Conservation (phyloP, 805 yeast genomes). For the Wickerhamiella hasegawae region DNA sequence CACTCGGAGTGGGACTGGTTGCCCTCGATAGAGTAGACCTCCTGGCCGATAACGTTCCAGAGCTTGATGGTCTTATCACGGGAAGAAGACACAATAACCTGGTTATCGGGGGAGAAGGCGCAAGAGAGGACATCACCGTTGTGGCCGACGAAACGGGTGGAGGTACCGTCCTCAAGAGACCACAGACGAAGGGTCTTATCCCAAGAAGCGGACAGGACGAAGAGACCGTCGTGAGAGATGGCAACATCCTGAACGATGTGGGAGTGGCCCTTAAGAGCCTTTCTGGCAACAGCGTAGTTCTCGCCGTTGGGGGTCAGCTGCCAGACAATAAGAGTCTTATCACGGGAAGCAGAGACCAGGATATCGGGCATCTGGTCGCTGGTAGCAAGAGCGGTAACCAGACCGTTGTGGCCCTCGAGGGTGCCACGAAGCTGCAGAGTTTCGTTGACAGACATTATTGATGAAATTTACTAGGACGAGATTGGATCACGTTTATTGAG, state of each 20-base stretch:
- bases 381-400: conserved; percentile 99
- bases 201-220: conserved; percentile 98
- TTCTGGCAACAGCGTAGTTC: conserved; percentile 96
- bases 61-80: conserved; percentile 98
- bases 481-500: conserved; percentile 1
- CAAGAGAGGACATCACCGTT: conserved; percentile 93
- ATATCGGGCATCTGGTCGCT: conserved; percentile 96
- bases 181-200: conserved; percentile 98
- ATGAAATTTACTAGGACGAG: not conserved
- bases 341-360: conserved; percentile 96
- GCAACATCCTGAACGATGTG: conserved; percentile 98
- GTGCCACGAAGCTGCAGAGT: conserved; percentile 99
- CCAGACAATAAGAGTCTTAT: conserved; percentile 97
- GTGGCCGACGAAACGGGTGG: conserved; percentile 97
- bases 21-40: conserved; percentile 67
- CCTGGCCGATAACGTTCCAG: conserved; percentile 98
- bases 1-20: conserved; percentile 89
- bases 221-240: conserved; percentile 94
- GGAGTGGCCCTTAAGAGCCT: conserved; percentile 94
- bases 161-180: conserved; percentile 89
- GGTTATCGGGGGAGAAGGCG: conserved; percentile 87
- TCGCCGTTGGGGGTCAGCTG: conserved; percentile 90
- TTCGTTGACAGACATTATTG: conserved; percentile 33
- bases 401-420: conserved; percentile 65
- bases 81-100: conserved; percentile 97